Evolutionary conservation across 1,284 basidiomycete species (phyloP), one percentile per base, ranked within the genome.

Genomic region (Rhodotorula sp.): DNA sequence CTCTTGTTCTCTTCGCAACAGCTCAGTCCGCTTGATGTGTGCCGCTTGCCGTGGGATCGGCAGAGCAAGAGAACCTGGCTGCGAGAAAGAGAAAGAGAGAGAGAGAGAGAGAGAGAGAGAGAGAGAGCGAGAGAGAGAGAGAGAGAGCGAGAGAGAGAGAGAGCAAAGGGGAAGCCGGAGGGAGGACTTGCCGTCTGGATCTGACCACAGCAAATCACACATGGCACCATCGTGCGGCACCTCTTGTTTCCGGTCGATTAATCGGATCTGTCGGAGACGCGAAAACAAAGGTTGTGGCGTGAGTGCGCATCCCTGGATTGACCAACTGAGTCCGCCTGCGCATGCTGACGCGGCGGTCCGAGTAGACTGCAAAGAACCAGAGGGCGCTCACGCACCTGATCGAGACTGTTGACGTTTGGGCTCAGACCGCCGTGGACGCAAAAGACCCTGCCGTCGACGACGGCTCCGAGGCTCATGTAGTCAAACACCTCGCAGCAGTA

Each of bases 401-500:
- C 93, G 74, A 96, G 87, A 18, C 84, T 86, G 71, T 87, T 86
- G 66, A 95, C 83, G 80, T 89, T 90, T 18, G 93, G 93, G 80
- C 91, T 95, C 75, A 99, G 81, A 3, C 95, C 95, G 1, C 95
- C 95, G 82, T 99, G 91, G 24, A 93, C 89, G 79, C 91, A 93
- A 78, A 93, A 91, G 59, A 98, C 95, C 70, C 91, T 84, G 7
- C 94, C 95, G 80, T 99, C 95, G 22, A 99, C 93, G 72, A 99
- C 89, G 14, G 96, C 96, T 15, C 90, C 93, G 53, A 99, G 83
- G 22, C 93, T 91, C 51, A 99, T 86, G 81, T 97, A 98, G 82
- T 99, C 95, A 79, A 99, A 99, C 22, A 99, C 93, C 78, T 99
- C 95, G 80, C 93, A 97, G 81, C 94, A 99, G 86, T 93, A 97